Base-by-base conservation (phyloP, 768 basidiomycete genomes). In the Pisolithus orientalis region DNA sequence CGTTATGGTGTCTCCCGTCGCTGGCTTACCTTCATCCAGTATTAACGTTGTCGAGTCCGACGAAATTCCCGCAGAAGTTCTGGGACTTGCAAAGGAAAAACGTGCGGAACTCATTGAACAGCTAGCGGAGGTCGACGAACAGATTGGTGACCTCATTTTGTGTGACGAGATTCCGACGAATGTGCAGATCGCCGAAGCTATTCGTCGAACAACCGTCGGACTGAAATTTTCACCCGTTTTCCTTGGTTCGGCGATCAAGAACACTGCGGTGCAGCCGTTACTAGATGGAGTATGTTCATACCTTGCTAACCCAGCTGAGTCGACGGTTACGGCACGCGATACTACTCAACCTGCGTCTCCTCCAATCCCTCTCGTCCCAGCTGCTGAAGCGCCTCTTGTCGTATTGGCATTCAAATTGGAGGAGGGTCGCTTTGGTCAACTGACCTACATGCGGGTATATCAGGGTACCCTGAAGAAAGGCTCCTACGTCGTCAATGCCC, bases 391-490 rank as follows among this genome's bases (percentile, higher is more conserved):
- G 0, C 91, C 94, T 4, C 76, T 98, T 28, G 88, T 99, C 53
- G 94, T 90, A 7, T 74, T 99, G 47, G 96, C 96, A 11, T 99
- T 99, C 80, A 99, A 99, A 74, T 76, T 99, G 43, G 96, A 99
- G 69, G 96, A 99, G 73, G 94, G 95, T 4, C 79, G 90, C 24
- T 99, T 90, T 64, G 96, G 96, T 9, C 96, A 99, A 70, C 72
- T 99, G 64, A 99, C 96, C 0, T 99, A 99, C 69, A 94, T 99
- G 84, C 78, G 96, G 17, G 90, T 99, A 51, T 99, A 99, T 62
- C 96, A 98, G 68, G 96, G 96, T 29, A 90, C 82, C 38, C 68
- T 99, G 67, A 93, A 85, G 73, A 89, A 90, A 70, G 83, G 90
- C 2, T 80, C 78, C 57, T 77, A 84, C 53, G 93, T 99, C 59